Conservation (phyloP, 1,284 basidiomycete genomes). For the Peniophora sp. region DNA sequence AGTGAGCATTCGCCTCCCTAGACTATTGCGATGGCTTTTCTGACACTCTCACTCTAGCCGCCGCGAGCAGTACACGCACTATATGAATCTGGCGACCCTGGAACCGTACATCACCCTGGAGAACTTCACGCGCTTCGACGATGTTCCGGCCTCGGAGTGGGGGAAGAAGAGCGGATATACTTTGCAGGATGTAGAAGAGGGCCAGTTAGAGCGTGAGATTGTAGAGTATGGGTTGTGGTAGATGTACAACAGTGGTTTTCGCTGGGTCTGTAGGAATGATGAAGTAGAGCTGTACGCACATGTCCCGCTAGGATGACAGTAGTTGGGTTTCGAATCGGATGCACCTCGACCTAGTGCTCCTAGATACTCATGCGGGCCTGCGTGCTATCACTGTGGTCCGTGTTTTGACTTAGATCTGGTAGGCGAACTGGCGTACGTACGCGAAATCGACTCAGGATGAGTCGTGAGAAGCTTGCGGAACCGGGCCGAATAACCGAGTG, state of each 20-base stretch:
- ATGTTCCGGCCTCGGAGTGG: constrained; percentile 9
- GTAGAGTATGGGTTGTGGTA: constrained; percentile 14
- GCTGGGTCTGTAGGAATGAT: too few species aligned
- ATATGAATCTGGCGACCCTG: not conserved
- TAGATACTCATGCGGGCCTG: too few species aligned
- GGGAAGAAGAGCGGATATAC: constrained; percentile 13
- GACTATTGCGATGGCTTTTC: not conserved
- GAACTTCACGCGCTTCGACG: not conserved
- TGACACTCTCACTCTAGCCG: not conserved
- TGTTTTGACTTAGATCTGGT: too few species aligned
- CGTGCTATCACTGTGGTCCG: too few species aligned
- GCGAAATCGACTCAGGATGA: too few species aligned
- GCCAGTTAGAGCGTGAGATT: constrained; percentile 7
- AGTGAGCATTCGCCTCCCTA: constrained; percentile 2
- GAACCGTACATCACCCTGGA: not conserved
- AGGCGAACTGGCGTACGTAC: too few species aligned
- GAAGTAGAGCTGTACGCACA: too few species aligned
- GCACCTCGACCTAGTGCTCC: too few species aligned
- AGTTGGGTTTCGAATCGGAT: too few species aligned
- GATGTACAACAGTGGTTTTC: not conserved
- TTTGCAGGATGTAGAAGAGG: constrained; percentile 9
- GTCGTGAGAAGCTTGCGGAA: too few species aligned
- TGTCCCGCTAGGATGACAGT: too few species aligned
- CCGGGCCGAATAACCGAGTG: too few species aligned
- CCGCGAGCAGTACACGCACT: not conserved